Base-by-base conservation (phyloP, 345 rosid genomes). In the Lepidium aucheri region DNA sequence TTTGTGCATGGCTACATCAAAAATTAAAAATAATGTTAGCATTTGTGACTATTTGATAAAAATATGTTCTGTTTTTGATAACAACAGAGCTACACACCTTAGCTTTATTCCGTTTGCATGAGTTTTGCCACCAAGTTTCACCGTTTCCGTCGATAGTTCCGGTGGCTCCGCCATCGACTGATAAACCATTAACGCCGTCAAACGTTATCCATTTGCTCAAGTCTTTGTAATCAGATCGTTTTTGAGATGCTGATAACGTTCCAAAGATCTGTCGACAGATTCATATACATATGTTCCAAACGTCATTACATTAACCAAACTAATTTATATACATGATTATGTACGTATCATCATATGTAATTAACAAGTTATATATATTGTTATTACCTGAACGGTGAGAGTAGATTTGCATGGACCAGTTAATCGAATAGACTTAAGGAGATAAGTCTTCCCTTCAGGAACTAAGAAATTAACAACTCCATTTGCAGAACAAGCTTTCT, bases 71-170 rank as follows among this genome's bases (percentile, higher is more conserved):
- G n/a, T n/a, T n/a, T n/a, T n/a, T n/a, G n/a, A n/a, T n/a, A n/a
- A n/a, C n/a, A n/a, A n/a, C n/a, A n/a, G n/a, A n/a, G n/a, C 6
- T 26, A 26, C 32, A 28, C 1, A 28, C 32, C 53, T 80, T 85
- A 56, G 69, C 15, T 78, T 87, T 78, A 45, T 87, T 59, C 64
- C 84, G 35, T 82, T 92, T 92, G 86, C 98, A 88, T 8, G 98
- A 91, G 65, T 83, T 83, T 73, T 87, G 46, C 96, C 98, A 91
- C 96, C 98, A 91, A 6, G 84, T 77, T 16, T 82, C 74, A 17
- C 98, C 98, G 40, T 87, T 85, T 9, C 98, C 98, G 57, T 92
- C 76, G 1, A 92, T 75, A 24, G 63, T 76, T 41, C 98, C 95
- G 28, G 71, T 80, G 47, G 89, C 85, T 10, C 87, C 95, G 14